Base-by-base conservation (phyloP, 495 filamentous ascomycete genomes). In the Lasiosphaeriaceae sp. region DNA sequence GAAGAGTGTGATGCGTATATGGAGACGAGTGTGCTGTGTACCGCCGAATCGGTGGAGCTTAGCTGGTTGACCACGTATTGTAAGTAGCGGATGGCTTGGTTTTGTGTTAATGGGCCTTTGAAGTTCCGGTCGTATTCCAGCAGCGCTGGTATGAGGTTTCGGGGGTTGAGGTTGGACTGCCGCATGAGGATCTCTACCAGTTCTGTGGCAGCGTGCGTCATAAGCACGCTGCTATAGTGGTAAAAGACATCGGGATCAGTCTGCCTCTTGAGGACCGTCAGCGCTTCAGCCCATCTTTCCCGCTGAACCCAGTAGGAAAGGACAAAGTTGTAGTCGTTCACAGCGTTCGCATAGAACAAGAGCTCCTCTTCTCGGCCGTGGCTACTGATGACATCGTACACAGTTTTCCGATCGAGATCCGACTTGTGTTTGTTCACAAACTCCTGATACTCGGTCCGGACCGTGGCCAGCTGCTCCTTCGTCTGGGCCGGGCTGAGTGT, bases 231-330 rank as follows among this genome's bases (percentile, higher is more conserved):
- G 74, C 88, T 90, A 69, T 96, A 96, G 48, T 89, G 88, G 77
- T 97, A 97, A 70, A 97, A 97, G 50, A 96, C 87, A 50, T 96
- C 90, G 0, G 90, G 83, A 46, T 96, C 88, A 29, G 86, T 94
- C 73, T 98, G 94, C 64, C 86, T 86, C 68, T 96, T 93, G 17
- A 98, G 77, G 34, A 97, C 90, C 55, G 85, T 84, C 61, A 98
- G 72, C 4, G 91, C 88, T 59, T 96, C 90, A n/a, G 82, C 70
- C 94, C 94, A 98, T 61, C 90, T 84, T 71, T 97, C 94, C 54
- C 94, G 82, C 70, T 97, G 95, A 22, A 97, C 87, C 95, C 95
- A 98, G 75, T 98, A 98, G 0, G 89, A 86, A 19, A 98, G 78
- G 29, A 97, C 92, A 65, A 93, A 97, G 68, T 94, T 94, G 74